Percentiles rank a stretch among this genome's conserved stretches.
phyloP scores from a whole-genome alignment of 495 filamentous ascomycete species.

The Xylaria venustula region DNA sequence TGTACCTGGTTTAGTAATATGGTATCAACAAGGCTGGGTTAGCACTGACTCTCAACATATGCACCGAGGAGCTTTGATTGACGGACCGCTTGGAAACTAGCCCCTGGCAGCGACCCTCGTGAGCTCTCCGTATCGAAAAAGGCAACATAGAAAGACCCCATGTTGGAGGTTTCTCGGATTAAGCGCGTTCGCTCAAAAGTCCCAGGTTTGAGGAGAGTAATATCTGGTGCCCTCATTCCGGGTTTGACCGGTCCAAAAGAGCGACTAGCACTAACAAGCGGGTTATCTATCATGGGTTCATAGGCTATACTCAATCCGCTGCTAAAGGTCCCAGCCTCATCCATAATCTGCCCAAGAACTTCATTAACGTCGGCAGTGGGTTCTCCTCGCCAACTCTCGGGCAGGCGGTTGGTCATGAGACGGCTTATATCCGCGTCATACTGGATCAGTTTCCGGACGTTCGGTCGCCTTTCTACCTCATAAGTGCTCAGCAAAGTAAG shows the following conservation, averaged over 20 bases:
- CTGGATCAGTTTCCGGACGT: constrained; percentile 34
- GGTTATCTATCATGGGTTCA: constrained; percentile 23
- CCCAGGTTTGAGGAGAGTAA: constrained; percentile 38
- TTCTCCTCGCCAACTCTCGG: constrained; percentile 41
- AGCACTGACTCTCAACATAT: neutral
- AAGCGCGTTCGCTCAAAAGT: constrained; percentile 42
- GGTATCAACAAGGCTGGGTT: constrained; percentile 15
- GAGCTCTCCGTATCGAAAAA: neutral
- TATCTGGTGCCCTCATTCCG: constrained; percentile 44
- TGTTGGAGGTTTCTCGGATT: constrained; percentile 39
- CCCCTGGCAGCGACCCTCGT: neutral
- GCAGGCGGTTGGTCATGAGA: constrained; percentile 35
- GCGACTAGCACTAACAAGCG: constrained; percentile 28
- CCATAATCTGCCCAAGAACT: constrained; percentile 39
- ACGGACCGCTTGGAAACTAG: neutral
- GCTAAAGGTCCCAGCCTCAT: constrained; percentile 41
- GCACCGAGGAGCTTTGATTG: neutral
- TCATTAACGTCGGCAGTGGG: constrained; percentile 43
- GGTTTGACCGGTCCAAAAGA: constrained; percentile 12
- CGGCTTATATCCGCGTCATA: constrained; percentile 37
- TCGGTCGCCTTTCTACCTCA: constrained; percentile 35
- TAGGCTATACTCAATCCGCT: constrained; percentile 47
- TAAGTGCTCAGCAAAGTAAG: constrained; percentile 37
- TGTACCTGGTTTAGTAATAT: constrained; percentile 7
- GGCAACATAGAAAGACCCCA: constrained; percentile 12